These are phyloP conservation scores for Salvia rosmarinus DNA, from an alignment of 257 asterid genomes.

Conservation along the genomic window DNA sequence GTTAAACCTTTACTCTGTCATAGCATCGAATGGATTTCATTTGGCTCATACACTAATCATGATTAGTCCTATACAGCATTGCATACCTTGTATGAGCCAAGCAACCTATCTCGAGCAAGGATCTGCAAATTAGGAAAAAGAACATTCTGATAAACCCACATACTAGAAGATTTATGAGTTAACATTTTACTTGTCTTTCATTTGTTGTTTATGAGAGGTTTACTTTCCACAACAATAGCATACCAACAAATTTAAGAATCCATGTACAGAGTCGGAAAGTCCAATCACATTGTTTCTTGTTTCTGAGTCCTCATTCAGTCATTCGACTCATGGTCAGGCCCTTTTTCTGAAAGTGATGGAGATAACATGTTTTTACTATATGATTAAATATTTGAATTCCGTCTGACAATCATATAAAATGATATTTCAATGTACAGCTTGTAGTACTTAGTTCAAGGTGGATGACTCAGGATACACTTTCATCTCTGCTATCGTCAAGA, in stretches of 20 bases:
- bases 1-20: slow-evolving; percentile 2
- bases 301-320: background rate
- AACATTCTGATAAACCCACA: background rate
- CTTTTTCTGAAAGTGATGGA: background rate
- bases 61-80: background rate
- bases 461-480: slow-evolving; percentile 20
- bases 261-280: slow-evolving; percentile 32
- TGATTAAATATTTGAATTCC: slow-evolving; percentile 10
- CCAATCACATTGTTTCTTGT: slow-evolving; percentile 13
- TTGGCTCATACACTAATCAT: background rate
- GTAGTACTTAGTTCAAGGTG: slow-evolving; percentile 16
- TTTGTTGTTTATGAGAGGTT: slow-evolving; percentile 1
- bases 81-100: slow-evolving; percentile 84
- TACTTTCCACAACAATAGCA: background rate
- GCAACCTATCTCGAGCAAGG: slow-evolving; percentile 81
- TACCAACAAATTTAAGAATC: slow-evolving; percentile 11
- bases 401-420: background rate
- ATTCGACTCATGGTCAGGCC: slow-evolving; percentile 7
- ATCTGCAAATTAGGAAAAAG: slow-evolving; percentile 51
- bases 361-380: slow-evolving; percentile 10
- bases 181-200: background rate
- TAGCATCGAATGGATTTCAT: background rate
- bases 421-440: slow-evolving; percentile 22
- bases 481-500: slow-evolving; percentile 19
- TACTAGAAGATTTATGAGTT: background rate